phyloP scores from a whole-genome alignment of 345 rosid genomes.

The Salix suchowensis region DNA sequence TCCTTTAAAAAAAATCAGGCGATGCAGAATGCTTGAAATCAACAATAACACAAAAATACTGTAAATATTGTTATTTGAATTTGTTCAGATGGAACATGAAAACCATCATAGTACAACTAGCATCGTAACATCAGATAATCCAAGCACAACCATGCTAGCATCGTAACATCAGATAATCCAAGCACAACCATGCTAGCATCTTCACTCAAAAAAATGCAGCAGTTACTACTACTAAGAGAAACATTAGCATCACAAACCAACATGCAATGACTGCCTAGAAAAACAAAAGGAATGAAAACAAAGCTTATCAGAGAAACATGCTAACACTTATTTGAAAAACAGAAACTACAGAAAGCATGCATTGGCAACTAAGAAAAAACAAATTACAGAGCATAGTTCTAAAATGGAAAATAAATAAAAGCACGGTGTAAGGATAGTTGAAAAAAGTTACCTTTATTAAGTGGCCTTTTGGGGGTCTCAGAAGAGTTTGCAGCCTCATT shows the following conservation, averaged over 20 bases:
- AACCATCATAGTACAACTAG: not conserved
- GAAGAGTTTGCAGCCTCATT: constrained; percentile 50
- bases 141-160: not conserved
- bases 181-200: not conserved
- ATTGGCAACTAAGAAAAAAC: not conserved
- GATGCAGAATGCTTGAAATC: not conserved
- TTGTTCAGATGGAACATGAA: not conserved
- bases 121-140: not conserved
- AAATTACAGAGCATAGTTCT: not conserved
- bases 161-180: not conserved
- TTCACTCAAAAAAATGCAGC: not conserved
- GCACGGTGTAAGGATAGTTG: not conserved
- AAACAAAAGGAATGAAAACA: not conserved
- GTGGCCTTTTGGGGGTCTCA: constrained; percentile 47
- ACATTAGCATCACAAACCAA: not conserved
- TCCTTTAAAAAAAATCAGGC: not conserved
- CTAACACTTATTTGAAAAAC: not conserved
- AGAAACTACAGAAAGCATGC: not conserved
- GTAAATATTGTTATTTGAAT: not conserved
- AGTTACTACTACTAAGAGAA: not conserved
- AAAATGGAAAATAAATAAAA: not conserved
- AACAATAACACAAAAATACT: not conserved
- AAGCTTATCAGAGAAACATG: not conserved
- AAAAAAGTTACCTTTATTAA: constrained; percentile 60
- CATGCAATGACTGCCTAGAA: not conserved